These are phyloP conservation scores for Sindora glabra DNA, from an alignment of 306 rosid genomes.

Conservation along the genomic window DNA sequence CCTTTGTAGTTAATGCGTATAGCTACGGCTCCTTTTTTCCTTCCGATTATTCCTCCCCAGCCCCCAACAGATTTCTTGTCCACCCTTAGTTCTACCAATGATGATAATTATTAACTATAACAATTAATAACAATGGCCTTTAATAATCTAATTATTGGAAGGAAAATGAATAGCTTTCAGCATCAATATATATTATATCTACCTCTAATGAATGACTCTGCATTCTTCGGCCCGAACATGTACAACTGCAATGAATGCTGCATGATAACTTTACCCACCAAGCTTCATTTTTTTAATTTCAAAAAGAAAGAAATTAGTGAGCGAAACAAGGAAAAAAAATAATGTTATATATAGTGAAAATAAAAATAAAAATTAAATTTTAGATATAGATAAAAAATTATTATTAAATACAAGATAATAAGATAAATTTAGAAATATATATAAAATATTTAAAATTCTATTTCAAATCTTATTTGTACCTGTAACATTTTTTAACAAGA, in stretches of 20 bases:
- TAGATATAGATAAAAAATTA: too few species aligned
- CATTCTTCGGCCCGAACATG: conserved; percentile 53
- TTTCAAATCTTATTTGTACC: too few species aligned
- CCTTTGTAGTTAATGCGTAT: conserved; percentile 55
- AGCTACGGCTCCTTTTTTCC: conserved; percentile 82
- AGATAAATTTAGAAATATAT: too few species aligned
- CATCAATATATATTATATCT: neutral
- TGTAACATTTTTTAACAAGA: too few species aligned
- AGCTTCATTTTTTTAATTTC: conserved; percentile 42
- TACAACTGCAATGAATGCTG: conserved; percentile 77
- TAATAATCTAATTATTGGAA: neutral
- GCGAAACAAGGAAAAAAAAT: neutral
- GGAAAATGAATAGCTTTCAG: neutral
- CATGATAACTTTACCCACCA: conserved; percentile 61
- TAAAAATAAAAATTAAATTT: too few species aligned
- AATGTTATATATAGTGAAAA: neutral
- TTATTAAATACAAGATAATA: too few species aligned
- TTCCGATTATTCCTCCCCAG: conserved; percentile 60
- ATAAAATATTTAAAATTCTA: too few species aligned
- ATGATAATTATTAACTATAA: too few species aligned
- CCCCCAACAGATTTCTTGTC: conserved; percentile 55
- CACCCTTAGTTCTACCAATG: conserved; percentile 36
- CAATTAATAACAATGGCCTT: too few species aligned
- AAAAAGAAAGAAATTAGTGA: conserved; percentile 2
- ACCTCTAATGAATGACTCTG: conserved; percentile 44